A percentile compares a stretch with the other conserved stretches of the same genome.
phyloP scores from a whole-genome alignment of 2,329 filamentous ascomycete genomes.

The Domatiomyces globalis region DNA sequence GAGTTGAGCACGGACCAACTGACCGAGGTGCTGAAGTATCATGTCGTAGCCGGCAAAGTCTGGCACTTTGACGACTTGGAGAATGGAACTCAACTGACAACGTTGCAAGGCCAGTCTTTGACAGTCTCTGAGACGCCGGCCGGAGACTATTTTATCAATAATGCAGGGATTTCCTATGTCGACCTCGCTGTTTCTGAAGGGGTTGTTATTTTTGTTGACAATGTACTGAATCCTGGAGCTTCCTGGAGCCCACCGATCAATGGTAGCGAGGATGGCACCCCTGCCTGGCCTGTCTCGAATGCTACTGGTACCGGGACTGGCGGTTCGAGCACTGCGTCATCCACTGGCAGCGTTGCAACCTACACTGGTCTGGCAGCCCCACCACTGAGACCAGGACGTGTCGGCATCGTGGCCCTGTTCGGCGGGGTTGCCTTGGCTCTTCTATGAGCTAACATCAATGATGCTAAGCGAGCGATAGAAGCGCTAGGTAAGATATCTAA shows the following conservation, averaged over 20 bases:
- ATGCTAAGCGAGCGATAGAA: neutral
- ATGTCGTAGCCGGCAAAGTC: slow-evolving; percentile 5
- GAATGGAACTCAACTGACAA: slow-evolving; percentile 5
- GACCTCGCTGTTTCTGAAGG: slow-evolving; percentile 6
- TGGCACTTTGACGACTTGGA: neutral
- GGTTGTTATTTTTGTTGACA: slow-evolving; percentile 7
- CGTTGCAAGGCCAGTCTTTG: slow-evolving; percentile 6
- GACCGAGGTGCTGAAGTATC: slow-evolving; percentile 7
- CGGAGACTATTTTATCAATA: slow-evolving; percentile 6
- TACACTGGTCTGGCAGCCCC: neutral
- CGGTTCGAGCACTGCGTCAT: slow-evolving; percentile 3
- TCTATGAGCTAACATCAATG: neutral
- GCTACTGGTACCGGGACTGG: neutral
- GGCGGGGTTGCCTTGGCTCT: neutral
- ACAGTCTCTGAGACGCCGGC: slow-evolving; percentile 2
- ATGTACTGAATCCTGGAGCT: slow-evolving; percentile 6
- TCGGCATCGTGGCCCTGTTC: neutral
- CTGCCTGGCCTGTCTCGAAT: slow-evolving; percentile 1
- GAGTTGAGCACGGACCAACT: slow-evolving; percentile 4
- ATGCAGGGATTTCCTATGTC: slow-evolving; percentile 4
- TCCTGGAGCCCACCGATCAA: slow-evolving; percentile 3
- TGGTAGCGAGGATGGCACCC: slow-evolving; percentile 5
- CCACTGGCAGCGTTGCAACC: neutral
- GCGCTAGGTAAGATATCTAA: neutral
- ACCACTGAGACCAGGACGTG: neutral